Conservation (phyloP, 768 basidiomycete species). For the Pleurotus sapidus region DNA sequence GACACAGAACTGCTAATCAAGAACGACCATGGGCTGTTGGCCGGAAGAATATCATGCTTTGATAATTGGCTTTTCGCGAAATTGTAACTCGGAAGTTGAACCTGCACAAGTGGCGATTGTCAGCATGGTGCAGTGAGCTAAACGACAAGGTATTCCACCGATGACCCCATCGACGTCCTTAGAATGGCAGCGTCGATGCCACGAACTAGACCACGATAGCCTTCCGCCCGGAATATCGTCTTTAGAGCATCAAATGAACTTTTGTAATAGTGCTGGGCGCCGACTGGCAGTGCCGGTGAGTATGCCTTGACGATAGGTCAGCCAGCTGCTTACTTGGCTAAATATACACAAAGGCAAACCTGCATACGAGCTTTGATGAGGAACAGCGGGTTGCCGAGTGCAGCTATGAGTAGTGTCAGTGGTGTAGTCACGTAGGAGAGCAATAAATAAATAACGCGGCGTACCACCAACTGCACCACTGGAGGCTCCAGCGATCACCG, state of each 20-base stretch:
- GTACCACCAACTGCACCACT: slow-evolving; percentile 91
- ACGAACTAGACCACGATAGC: slow-evolving; percentile 75
- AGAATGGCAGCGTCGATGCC: slow-evolving; percentile 94
- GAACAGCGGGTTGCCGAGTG: slow-evolving; percentile 87
- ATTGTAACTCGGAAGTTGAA: slow-evolving; percentile 95
- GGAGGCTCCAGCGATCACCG: slow-evolving; percentile 81
- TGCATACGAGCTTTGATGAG: slow-evolving; percentile 98
- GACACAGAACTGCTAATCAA: slow-evolving; percentile 86
- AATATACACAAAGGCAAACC: slow-evolving; percentile 32
- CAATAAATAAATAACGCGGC: slow-evolving; percentile 1
- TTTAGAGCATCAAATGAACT: slow-evolving; percentile 77
- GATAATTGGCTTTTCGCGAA: slow-evolving; percentile 85
- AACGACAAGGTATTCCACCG: slow-evolving; percentile 37
- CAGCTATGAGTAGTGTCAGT: slow-evolving; percentile 36
- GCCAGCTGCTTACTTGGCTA: background rate
- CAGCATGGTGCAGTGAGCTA: background rate
- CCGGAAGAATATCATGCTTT: slow-evolving; percentile 61
- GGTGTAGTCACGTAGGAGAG: background rate
- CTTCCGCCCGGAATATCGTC: slow-evolving; percentile 78
- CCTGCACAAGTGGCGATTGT: slow-evolving; percentile 35
- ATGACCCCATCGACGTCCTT: slow-evolving; percentile 93
- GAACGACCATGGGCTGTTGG: slow-evolving; percentile 84
- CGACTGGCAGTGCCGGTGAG: slow-evolving; percentile 91
- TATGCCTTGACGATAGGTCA: slow-evolving; percentile 60
- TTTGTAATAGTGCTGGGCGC: slow-evolving; percentile 91